A percentile compares a stretch with the other conserved stretches of the same genome.
Conservation (phyloP, 2,329 filamentous ascomycete species). For the Chrysoporthe deuterocubensis region DNA sequence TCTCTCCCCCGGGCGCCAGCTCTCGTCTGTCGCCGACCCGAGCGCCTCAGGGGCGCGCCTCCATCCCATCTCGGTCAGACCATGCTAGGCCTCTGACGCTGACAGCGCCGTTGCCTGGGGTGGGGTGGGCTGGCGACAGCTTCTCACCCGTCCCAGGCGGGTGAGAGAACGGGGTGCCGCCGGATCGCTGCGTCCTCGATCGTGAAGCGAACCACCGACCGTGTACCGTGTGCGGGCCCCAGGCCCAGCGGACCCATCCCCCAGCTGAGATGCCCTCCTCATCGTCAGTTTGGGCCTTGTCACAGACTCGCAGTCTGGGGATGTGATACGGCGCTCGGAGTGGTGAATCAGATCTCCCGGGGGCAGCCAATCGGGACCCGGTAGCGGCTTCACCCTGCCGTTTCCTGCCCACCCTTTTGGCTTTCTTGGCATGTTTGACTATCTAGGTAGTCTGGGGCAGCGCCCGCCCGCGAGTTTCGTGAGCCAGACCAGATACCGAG, state of each 20-base stretch:
- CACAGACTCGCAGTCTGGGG: conserved; percentile 19
- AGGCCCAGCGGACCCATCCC: neutral
- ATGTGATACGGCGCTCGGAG: conserved; percentile 23
- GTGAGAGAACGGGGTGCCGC: neutral
- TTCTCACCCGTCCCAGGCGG: conserved; percentile 11
- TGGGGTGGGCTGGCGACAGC: neutral
- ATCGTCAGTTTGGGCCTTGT: conserved; percentile 27
- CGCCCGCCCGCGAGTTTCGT: conserved; percentile 2
- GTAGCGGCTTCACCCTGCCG: conserved; percentile 12
- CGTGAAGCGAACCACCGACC: neutral
- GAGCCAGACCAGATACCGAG: conserved; percentile 4
- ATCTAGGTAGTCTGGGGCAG: conserved; percentile 7
- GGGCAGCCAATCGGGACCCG: conserved; percentile 23
- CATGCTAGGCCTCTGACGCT: neutral
- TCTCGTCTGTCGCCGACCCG: neutral
- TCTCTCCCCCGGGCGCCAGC: neutral
- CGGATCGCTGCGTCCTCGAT: neutral
- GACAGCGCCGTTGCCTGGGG: neutral
- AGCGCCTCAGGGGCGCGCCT: neutral
- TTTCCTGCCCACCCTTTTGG: conserved; percentile 14
- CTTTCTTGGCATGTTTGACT: conserved; percentile 27
- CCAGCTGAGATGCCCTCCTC: neutral
- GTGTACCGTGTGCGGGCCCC: neutral
- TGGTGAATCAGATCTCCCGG: conserved; percentile 26
- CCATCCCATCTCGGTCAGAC: neutral